phyloP scores from a whole-genome alignment of 495 filamentous ascomycete species.

The Haplographium delicatum region DNA sequence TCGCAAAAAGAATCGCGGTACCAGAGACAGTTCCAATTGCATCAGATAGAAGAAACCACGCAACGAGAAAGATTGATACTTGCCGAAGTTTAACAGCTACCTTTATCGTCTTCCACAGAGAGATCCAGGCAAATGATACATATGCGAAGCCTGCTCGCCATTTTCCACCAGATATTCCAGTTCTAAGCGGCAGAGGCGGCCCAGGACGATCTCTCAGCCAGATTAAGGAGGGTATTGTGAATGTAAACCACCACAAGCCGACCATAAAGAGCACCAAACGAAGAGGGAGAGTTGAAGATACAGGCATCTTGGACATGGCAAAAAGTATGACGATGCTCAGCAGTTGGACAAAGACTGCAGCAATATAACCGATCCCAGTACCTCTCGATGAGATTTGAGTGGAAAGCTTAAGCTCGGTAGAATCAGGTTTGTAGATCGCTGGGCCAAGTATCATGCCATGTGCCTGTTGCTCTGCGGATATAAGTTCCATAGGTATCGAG shows the following conservation, averaged over 20 bases:
- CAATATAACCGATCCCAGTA: constrained; percentile 84
- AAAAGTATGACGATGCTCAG: constrained; percentile 70
- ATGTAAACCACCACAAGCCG: constrained; percentile 87
- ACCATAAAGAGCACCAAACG: constrained; percentile 81
- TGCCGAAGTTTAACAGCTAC: constrained; percentile 80
- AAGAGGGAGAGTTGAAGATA: constrained; percentile 58
- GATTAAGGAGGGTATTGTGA: constrained; percentile 83
- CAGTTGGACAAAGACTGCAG: constrained; percentile 73
- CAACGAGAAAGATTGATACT: constrained; percentile 78
- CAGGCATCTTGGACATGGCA: constrained; percentile 54
- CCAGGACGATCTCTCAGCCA: constrained; percentile 90
- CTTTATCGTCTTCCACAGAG: constrained; percentile 70
- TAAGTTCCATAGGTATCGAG: constrained; percentile 12
- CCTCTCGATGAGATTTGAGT: constrained; percentile 86
- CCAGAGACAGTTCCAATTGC: constrained; percentile 92
- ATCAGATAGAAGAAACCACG: constrained; percentile 94
- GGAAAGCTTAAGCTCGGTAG: constrained; percentile 65
- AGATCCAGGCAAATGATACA: constrained; percentile 75
- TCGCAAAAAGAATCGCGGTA: constrained; percentile 91
- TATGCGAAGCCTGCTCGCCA: constrained; percentile 42
- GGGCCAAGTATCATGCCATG: constrained; percentile 38
- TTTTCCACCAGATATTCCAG: constrained; percentile 16
- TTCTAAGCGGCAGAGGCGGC: constrained; percentile 74
- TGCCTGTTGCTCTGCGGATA: constrained; percentile 24
- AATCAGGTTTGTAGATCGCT: constrained; percentile 35